These are phyloP conservation scores for Stagonosporopsis chrysanthemi DNA, from an alignment of 2,329 filamentous ascomycete species.

Conservation along the genomic window DNA sequence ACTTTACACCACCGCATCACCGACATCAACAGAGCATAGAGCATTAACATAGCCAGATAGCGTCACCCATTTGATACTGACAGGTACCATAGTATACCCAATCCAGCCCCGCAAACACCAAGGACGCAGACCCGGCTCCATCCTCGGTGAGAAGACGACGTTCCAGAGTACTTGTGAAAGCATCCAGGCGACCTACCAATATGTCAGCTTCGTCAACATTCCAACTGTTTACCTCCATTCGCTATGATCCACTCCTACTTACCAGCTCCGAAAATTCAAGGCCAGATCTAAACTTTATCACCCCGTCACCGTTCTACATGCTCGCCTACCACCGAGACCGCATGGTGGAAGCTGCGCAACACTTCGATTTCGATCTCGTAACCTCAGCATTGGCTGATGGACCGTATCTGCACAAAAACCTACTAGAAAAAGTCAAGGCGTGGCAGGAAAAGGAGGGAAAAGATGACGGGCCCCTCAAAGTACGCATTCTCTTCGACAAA, in stretches of 20 bases:
- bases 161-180: not conserved
- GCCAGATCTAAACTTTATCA: conserved; percentile 55
- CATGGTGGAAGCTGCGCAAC: conserved; percentile 66
- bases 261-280: conserved; percentile 55
- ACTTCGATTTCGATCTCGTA: conserved; percentile 57
- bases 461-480: conserved; percentile 42
- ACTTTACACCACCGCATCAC: not conserved
- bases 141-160: not conserved
- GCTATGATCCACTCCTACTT: conserved; percentile 49
- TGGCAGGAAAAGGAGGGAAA: conserved; percentile 27
- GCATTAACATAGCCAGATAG: not conserved
- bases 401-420: conserved; percentile 40
- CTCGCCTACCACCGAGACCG: conserved; percentile 79
- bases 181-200: not conserved
- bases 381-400: conserved; percentile 46
- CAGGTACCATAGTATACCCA: not conserved
- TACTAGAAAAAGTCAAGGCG: conserved; percentile 43
- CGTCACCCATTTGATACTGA: not conserved
- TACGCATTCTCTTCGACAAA: conserved; percentile 64
- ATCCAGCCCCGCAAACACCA: not conserved
- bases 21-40: conserved; percentile 9
- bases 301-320: conserved; percentile 76
- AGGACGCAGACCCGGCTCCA: not conserved
- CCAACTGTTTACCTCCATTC: conserved; percentile 50
- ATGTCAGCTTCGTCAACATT: conserved; percentile 40